Base-by-base conservation (phyloP, 2,329 filamentous ascomycete genomes). In the Trichoderma simmonsii region DNA sequence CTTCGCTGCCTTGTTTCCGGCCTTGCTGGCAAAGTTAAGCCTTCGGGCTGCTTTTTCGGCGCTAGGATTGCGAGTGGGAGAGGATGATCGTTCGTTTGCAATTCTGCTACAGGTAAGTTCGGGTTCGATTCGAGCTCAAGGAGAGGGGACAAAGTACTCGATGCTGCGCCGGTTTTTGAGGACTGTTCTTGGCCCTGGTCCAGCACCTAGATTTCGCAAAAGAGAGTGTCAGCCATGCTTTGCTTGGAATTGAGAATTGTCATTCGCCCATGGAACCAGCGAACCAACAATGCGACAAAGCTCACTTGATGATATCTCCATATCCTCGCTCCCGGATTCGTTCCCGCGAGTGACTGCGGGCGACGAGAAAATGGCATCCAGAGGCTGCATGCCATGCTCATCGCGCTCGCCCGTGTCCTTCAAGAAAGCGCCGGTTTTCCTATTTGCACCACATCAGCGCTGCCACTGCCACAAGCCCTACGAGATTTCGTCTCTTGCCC, bases 281-380 rank as follows among this genome's bases (percentile, higher is more conserved):
- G 24, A 43, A 21, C 24, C 15, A 3, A n/a, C 24, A 67, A 28
- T 60, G 54, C 54, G 11, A 24, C 48, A 28, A 63, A 26, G 74
- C 81, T 78, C 79, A 89, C 82, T 87, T 54, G 83, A 82, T 69
- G 81, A 86, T 71, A 88, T 83, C 28, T 87, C 86, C 86, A 88
- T 88, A 56, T 86, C 86, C 75, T 86, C 80, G 78, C 75, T 86
- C 77, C 74, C 84, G 78, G 76, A 75, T 11, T 75, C 78, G 73
- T 77, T 81, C 73, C 77, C 8, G 24, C 39, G 54, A 73, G 60
- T 74, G 77, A 91, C 92, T n/a, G 59, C 60, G 15, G 95, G 94
- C 24, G 95, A 97, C 9, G 95, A 98, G 81, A 97, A 97, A 75
- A 98, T 89, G 75, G 90, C 89, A 43, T 95, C 93, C 72, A 97